Evolutionary conservation across 2,329 filamentous ascomycete species (phyloP), one percentile per base, ranked within the genome.

Genomic region (Pseudopithomyces maydicus): DNA sequence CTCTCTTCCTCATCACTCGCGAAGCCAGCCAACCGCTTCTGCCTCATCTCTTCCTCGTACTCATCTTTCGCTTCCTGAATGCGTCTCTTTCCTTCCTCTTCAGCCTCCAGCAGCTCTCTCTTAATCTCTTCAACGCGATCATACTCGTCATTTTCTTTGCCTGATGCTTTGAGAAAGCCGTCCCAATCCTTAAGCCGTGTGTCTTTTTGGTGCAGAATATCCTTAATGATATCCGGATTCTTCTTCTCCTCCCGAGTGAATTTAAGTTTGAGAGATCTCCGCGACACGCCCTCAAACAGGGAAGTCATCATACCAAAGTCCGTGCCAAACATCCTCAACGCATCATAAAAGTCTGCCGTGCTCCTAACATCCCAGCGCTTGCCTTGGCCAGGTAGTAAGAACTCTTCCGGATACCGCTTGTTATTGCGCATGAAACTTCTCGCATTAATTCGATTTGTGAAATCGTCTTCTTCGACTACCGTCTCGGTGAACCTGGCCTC

Each of bases 221-320:
- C 81, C 58, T 86, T 86, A 64, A 96, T 82, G 59, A 85, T 83
- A 2, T 79, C 76, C 0, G 89, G 87, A 61, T 88, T 83, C 52
- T 85, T 80, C 33, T 85, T 82, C 76, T 95, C 91, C 76, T 95
- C 91, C 58, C 88, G 87, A 67, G 88, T 90, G 77, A 91, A 95
- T 73, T 95, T 95, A 62, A 89, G 83, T 78, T 94, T 94, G 77
- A 95, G 84, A 72, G 90, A 86, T 32, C 88, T 84, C 17, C 91
- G 84, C 57, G 85, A 89, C 68, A 89, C 87, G 61, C 85, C 84
- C 1, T 87, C 85, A 68, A 96, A 93, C 83, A 92, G 87, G 65
- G 86, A 85, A 57, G 85, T 84, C 65, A 96, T 92, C 77, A 91
- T 90, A 72, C 88, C 84, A 70, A 95, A 96, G 71, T 94, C 90